phyloP scores from a whole-genome alignment of 2,329 filamentous ascomycete species.

The Fusarium albosuccineum region DNA sequence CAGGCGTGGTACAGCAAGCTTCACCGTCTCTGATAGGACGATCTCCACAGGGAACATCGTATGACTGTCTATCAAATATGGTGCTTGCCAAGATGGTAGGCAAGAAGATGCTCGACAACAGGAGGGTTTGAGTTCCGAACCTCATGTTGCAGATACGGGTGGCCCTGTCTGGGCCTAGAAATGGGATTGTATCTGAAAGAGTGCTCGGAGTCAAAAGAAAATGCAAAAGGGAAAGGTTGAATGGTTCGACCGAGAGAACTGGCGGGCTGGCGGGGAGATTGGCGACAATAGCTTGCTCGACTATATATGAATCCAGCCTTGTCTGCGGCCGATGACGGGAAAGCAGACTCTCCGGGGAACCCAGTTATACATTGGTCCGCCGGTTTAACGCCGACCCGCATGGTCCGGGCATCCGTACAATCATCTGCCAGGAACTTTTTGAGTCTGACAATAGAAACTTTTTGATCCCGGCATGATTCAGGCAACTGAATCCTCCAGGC shows the following conservation, averaged over 20 bases:
- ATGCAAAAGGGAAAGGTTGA: neutral
- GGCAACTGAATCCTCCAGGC: neutral
- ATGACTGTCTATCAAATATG: neutral
- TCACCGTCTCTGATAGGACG: slow-evolving; percentile 7
- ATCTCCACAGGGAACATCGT: slow-evolving; percentile 1
- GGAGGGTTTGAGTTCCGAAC: slow-evolving; percentile 3
- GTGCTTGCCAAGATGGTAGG: neutral
- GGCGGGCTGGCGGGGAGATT: neutral
- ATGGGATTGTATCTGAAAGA: slow-evolving; percentile 3
- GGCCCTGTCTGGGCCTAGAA: neutral
- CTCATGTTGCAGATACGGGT: slow-evolving; percentile 9
- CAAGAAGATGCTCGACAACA: slow-evolving; percentile 13
- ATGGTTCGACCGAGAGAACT: neutral
- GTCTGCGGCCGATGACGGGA: neutral
- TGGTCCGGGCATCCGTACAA: neutral
- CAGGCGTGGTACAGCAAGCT: neutral
- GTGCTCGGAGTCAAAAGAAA: neutral
- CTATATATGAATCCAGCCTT: slow-evolving; percentile 9
- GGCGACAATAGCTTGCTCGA: neutral
- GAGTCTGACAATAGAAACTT: neutral
- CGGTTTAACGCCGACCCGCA: neutral
- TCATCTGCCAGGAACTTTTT: neutral
- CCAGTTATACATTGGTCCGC: neutral
- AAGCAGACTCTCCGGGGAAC: neutral
- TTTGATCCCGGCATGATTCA: neutral